phyloP scores from a whole-genome alignment of 805 yeast species.

The Pichia paraexigua region DNA sequence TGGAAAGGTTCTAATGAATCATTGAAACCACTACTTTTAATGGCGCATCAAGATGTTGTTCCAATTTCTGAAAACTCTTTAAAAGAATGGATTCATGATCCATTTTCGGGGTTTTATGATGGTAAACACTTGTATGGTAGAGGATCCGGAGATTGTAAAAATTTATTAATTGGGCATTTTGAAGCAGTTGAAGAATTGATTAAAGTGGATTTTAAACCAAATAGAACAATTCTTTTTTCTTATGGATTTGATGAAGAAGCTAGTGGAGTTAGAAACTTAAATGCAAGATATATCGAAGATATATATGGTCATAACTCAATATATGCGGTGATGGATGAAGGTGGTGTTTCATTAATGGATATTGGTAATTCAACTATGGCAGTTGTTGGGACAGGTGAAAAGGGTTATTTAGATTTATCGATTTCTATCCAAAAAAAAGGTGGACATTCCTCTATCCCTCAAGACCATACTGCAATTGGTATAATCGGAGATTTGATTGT shows the following conservation, averaged over 20 bases:
- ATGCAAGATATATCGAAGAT: slow-evolving; percentile 28
- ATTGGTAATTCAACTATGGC: slow-evolving; percentile 34
- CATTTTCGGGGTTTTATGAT: slow-evolving; percentile 32
- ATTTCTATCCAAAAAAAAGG: slow-evolving; percentile 39
- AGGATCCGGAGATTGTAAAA: slow-evolving; percentile 37
- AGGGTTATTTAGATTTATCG: slow-evolving; percentile 37
- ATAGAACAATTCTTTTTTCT: slow-evolving; percentile 37
- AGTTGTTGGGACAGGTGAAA: slow-evolving; percentile 40
- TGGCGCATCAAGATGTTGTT: slow-evolving; percentile 48
- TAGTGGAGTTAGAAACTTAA: slow-evolving; percentile 31
- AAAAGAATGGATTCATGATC: slow-evolving; percentile 32
- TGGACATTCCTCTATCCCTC: slow-evolving; percentile 46
- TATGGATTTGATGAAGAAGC: slow-evolving; percentile 48
- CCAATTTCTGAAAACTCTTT: slow-evolving; percentile 37
- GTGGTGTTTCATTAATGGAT: slow-evolving; percentile 30
- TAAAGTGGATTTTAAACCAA: slow-evolving; percentile 31
- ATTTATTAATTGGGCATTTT: slow-evolving; percentile 34
- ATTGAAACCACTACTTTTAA: slow-evolving; percentile 38
- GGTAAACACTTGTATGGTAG: slow-evolving; percentile 33
- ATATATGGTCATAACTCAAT: slow-evolving; percentile 36
- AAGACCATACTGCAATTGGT: slow-evolving; percentile 42
- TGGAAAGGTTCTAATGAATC: slow-evolving; percentile 35
- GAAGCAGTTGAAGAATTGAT: slow-evolving; percentile 27
- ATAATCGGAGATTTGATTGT: slow-evolving; percentile 35
- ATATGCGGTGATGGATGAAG: slow-evolving; percentile 40